These are phyloP conservation scores for Sporothrix protearum DNA, from an alignment of 2,329 filamentous ascomycete species.

Conservation along the genomic window DNA sequence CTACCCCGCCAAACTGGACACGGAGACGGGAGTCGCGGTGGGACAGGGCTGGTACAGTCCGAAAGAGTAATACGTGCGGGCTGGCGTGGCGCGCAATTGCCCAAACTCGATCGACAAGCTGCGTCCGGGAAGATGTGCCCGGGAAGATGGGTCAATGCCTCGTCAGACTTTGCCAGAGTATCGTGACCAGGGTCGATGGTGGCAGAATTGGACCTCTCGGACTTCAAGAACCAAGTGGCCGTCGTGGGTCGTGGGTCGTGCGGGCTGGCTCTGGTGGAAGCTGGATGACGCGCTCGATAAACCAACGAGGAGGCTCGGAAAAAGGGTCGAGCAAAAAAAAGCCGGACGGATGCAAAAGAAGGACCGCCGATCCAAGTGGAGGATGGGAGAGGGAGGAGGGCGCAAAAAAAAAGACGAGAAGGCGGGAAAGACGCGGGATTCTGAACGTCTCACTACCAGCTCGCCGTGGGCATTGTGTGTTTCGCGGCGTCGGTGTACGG, in stretches of 20 bases:
- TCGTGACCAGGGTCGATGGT: background rate
- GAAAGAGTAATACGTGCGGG: background rate
- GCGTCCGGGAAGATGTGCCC: background rate
- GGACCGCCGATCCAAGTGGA: background rate
- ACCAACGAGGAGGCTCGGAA: background rate
- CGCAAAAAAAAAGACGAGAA: background rate
- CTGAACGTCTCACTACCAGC: background rate
- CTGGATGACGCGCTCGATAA: constrained; percentile 11
- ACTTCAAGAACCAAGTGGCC: no score
- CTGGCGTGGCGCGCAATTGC: background rate
- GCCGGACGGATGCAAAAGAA: background rate
- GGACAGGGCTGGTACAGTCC: background rate
- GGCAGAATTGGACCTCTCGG: background rate
- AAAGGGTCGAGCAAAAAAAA: constrained; percentile 11
- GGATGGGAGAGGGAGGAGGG: background rate
- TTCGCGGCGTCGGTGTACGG: constrained; percentile 7
- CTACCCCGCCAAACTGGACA: background rate
- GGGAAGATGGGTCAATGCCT: background rate
- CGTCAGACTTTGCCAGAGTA: background rate
- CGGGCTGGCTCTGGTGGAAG: background rate
- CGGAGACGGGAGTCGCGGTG: background rate
- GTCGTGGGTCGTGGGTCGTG: background rate
- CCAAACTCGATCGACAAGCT: background rate
- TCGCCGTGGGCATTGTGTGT: constrained; percentile 6
- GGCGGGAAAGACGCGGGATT: background rate